Evolutionary conservation across 768 basidiomycete species (phyloP).

Genomic region (Rhizopogon roseolus): DNA sequence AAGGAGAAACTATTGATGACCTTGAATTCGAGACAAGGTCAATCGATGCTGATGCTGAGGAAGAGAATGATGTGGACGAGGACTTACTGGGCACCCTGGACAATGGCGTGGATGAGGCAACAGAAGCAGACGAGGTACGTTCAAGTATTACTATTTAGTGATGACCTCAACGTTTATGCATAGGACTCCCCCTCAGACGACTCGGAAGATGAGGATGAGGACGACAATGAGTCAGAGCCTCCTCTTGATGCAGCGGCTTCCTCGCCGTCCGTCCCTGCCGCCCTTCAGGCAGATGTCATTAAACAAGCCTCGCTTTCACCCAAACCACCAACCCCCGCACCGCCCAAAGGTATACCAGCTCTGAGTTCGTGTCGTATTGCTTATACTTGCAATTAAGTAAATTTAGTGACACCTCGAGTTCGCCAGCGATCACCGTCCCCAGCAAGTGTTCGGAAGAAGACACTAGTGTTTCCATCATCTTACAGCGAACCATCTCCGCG

Average conservation of each 20-base stretch:
- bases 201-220: slow-evolving; percentile 56
- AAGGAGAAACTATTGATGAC: slow-evolving; percentile 59
- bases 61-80: slow-evolving; percentile 50
- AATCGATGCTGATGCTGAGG: slow-evolving; percentile 41
- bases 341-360: slow-evolving; percentile 27
- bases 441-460: slow-evolving; percentile 46
- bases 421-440: slow-evolving; percentile 47
- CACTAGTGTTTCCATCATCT: slow-evolving; percentile 30
- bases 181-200: slow-evolving; percentile 61
- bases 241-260: slow-evolving; percentile 24
- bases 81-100: slow-evolving; percentile 59
- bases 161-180: neutral
- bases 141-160: neutral
- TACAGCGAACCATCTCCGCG: slow-evolving; percentile 35
- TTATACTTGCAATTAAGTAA: slow-evolving; percentile 15
- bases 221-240: slow-evolving; percentile 45
- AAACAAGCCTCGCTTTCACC: slow-evolving; percentile 12
- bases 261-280: slow-evolving; percentile 23
- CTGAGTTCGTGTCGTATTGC: neutral
- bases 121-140: slow-evolving; percentile 71
- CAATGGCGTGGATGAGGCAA: slow-evolving; percentile 53
- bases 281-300: slow-evolving; percentile 10
- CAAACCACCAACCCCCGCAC: slow-evolving; percentile 25
- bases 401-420: slow-evolving; percentile 16
- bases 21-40: slow-evolving; percentile 44